These are phyloP conservation scores for Gnomoniopsis smithogilvyi DNA, from an alignment of 2,329 filamentous ascomycete species.

Conservation along the genomic window DNA sequence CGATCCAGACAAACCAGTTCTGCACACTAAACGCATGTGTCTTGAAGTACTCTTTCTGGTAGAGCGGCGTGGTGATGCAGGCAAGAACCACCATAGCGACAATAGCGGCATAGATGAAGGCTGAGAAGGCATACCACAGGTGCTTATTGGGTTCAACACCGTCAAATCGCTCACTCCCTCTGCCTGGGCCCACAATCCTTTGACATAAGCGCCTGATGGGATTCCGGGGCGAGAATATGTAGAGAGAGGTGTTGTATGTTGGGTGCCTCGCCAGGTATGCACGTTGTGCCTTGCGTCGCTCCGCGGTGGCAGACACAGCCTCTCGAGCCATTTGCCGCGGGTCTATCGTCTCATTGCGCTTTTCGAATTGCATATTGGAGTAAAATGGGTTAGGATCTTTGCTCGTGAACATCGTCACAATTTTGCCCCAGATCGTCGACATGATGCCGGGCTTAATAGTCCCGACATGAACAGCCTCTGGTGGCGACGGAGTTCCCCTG, in stretches of 20 bases:
- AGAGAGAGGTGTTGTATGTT: conserved; percentile 88
- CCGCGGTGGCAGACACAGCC: conserved; percentile 78
- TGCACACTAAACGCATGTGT: conserved; percentile 52
- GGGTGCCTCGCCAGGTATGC: conserved; percentile 87
- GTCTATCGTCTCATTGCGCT: conserved; percentile 74
- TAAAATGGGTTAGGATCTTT: conserved; percentile 94
- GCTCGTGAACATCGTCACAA: conserved; percentile 54
- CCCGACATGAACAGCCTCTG: conserved; percentile 29
- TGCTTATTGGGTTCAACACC: conserved; percentile 85
- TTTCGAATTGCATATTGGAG: conserved; percentile 66
- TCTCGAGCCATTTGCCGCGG: conserved; percentile 86
- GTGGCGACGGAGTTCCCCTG: conserved; percentile 34
- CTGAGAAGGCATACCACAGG: conserved; percentile 90
- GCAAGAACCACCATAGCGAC: conserved; percentile 97
- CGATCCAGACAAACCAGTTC: conserved; percentile 95
- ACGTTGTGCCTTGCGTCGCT: conserved; percentile 81
- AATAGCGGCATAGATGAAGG: conserved; percentile 89
- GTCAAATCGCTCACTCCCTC: conserved; percentile 82
- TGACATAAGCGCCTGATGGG: conserved; percentile 81
- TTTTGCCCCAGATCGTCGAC: conserved; percentile 58
- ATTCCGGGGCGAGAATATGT: conserved; percentile 77
- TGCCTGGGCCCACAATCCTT: conserved; percentile 83
- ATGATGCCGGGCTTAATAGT: conserved; percentile 56
- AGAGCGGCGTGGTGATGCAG: conserved; percentile 90
- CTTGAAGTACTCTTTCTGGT: conserved; percentile 82